Evolutionary conservation across 2,329 filamentous ascomycete genomes (phyloP).

Genomic region (Allantophomopsis cytisporea): DNA sequence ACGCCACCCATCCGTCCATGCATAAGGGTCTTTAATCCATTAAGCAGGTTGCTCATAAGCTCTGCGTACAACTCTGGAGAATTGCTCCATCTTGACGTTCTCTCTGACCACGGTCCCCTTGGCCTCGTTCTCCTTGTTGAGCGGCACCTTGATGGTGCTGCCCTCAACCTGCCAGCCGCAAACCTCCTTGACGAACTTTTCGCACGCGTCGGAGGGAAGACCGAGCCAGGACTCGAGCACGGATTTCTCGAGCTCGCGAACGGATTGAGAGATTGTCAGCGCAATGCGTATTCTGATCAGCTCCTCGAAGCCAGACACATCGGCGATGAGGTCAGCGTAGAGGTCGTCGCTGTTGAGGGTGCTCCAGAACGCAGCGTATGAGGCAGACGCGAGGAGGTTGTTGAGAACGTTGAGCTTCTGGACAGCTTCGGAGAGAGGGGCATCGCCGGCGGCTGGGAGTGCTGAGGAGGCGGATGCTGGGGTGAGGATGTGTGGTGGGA

Average conservation of each 20-base stretch:
- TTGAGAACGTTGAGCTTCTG: constrained; percentile 51
- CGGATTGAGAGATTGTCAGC: constrained; percentile 69
- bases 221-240: constrained; percentile 68
- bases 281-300: constrained; percentile 83
- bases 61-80: constrained; percentile 65
- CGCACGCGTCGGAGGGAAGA: constrained; percentile 50
- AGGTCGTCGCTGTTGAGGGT: constrained; percentile 88
- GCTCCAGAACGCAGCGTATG: constrained; percentile 88
- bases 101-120: constrained; percentile 92
- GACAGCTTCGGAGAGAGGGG: constrained; percentile 72
- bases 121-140: constrained; percentile 95
- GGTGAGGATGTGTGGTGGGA: constrained; percentile 68
- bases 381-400: constrained; percentile 74
- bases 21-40: constrained; percentile 6
- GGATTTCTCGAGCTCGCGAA: constrained; percentile 55
- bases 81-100: constrained; percentile 85
- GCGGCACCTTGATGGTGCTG: constrained; percentile 59
- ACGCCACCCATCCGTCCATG: not conserved
- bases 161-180: constrained; percentile 71
- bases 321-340: constrained; percentile 88
- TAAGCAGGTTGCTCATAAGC: constrained; percentile 74
- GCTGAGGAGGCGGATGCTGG: constrained; percentile 34
- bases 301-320: constrained; percentile 92
- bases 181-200: constrained; percentile 72
- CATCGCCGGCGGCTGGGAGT: constrained; percentile 43